These are phyloP conservation scores for Quillaja saponaria DNA, from an alignment of 306 rosid species.

Conservation along the genomic window DNA sequence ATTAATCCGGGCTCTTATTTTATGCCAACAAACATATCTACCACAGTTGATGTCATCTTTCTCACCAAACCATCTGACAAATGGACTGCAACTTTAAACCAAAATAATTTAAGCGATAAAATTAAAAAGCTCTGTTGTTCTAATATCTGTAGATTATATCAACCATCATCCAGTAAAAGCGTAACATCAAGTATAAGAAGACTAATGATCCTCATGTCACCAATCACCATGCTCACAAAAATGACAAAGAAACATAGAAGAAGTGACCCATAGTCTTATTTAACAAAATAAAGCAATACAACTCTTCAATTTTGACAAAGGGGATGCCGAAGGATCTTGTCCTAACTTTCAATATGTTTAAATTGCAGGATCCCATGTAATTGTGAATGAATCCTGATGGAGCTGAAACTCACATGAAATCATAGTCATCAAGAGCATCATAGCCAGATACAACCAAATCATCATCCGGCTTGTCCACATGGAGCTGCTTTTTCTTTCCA, in stretches of 20 bases:
- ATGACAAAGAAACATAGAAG: conserved; percentile 30
- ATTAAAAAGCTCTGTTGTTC: conserved; percentile 9
- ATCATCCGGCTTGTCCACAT: conserved; percentile 79
- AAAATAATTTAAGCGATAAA: no score
- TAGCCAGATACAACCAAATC: conserved; percentile 54
- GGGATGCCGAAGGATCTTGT: conserved; percentile 48
- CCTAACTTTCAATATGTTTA: conserved; percentile 38
- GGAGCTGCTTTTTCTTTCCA: conserved; percentile 85
- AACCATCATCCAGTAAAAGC: conserved; percentile 25
- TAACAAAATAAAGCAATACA: conserved; percentile 36
- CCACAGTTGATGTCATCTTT: no score
- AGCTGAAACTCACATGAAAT: conserved; percentile 72
- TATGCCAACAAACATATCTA: no score
- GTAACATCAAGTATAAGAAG: conserved; percentile 14
- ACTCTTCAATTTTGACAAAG: conserved; percentile 38
- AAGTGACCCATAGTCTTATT: conserved; percentile 37
- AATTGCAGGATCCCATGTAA: conserved; percentile 31
- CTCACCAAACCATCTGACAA: no score
- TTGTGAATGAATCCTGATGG: conserved; percentile 23
- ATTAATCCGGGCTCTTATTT: no score
- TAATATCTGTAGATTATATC: conserved; percentile 27
- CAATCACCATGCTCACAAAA: conserved; percentile 40
- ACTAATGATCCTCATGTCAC: background rate
- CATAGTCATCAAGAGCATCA: conserved; percentile 75
- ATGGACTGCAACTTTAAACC: no score